Evolutionary conservation across 2,329 filamentous ascomycete genomes (phyloP), one percentile per base, ranked within the genome.

Genomic region (Hypoxylon sp.): DNA sequence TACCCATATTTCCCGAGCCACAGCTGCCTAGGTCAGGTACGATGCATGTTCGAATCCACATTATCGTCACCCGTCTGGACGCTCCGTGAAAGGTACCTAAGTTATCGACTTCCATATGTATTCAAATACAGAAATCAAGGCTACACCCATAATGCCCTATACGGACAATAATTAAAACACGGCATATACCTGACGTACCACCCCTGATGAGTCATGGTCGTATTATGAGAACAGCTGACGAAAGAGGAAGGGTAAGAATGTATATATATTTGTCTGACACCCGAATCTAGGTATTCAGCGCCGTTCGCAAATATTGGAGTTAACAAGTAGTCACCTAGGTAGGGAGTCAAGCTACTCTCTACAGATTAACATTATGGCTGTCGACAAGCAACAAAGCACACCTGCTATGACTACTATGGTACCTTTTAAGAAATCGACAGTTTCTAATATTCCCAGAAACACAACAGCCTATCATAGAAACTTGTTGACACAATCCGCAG

Each of bases 401-500:
- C n/a, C 17, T 42, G 17, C n/a, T 17, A 2, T 42, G 17, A 6
- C 17, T 42, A 42, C n/a, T 17, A 2, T 42, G 17, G 5, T 42
- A n/a, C 17, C n/a, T 17, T 42, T 2, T n/a, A n/a, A 13, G n/a
- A n/a, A 44, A 17, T 44, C 17, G 17, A 19, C 10, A 3, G n/a
- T 8, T 24, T 17, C 37, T 67, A 57, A 55, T 65, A 67, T 47
- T 83, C 78, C 92, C 92, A 94, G 1, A 92, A 73, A 78, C 91
- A 93, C 32, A 94, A 75, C 50, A 91, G 78, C 75, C 85, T 88
- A 78, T 94, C 92, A 71, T 94, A 94, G 73, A 94, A 94, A 77
- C 92, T 94, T 0, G 91, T 93, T 21, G 90, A 92, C 1, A 93
- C 82, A 72, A 89, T 87, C 19, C 82, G 72, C 37, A 84, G 62